Evolutionary conservation across 208 protist genomes (phyloP), one percentile per base, ranked within the genome.

Genomic region (Herpetomonas samuelpessoai): DNA sequence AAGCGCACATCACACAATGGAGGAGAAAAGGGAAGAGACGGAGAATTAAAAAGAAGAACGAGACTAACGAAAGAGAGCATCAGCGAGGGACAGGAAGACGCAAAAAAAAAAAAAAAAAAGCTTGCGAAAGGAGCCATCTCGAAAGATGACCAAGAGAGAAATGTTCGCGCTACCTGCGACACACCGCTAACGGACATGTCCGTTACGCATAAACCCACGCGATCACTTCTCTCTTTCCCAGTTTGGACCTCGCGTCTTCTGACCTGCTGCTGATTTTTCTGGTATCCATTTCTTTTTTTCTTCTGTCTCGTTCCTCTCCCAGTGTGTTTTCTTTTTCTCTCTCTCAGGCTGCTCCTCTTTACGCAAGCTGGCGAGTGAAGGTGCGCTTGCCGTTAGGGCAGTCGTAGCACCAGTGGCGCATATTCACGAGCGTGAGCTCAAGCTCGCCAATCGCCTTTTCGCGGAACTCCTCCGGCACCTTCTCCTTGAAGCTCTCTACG

Each of bases 381-480:
- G 79, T 89, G 46, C 83, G 72, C 79, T 96, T 96, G 50, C 71
- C 85, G 56, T 93, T 93, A n/a, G 90, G 90, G 65, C 84, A 92
- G 65, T 93, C 90, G 67, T 71, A 91, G 35, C 93, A 73, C 90
- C 90, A 96, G 76, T 96, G 90, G 52, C 90, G 90, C 71, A 96
- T 78, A 66, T 81, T 87, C 29, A 80, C 71, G 21, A 96, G 73
- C 26, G 85, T 67, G 35, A 88, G 69, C 62, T 93, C 71, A 47
- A 96, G 74, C 73, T 96, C 86, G 48, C 65, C 70, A 72, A 92
- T 79, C 28, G 78, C 79, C 74, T 96, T 96, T 22, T 66, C 50
- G 27, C 74, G 71, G 61, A 92, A 85, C 70, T 96, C 86, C 58
- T 80, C 74, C 6, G 86, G 84, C 25, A 96, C 74, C 66, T 88